Percentiles rank a stretch among this genome's conserved stretches.
Conservation (phyloP, 2,329 filamentous ascomycete species). For the Tolypocladium tropicale region DNA sequence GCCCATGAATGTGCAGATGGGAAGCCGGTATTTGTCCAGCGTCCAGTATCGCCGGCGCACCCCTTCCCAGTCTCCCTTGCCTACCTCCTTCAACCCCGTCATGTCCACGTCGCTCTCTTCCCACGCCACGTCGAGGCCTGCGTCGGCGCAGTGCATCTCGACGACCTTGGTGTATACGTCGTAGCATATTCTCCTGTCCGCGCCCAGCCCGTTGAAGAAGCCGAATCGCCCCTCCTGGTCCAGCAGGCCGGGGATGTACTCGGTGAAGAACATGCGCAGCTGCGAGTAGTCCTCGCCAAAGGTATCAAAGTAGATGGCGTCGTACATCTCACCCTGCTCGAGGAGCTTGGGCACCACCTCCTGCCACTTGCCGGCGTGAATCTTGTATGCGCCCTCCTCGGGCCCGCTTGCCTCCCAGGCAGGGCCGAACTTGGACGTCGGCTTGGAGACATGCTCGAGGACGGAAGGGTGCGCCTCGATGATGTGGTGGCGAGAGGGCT, state of each 20-base stretch:
- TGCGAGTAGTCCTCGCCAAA: slow-evolving; percentile 90
- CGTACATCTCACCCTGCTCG: slow-evolving; percentile 59
- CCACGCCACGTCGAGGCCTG: slow-evolving; percentile 85
- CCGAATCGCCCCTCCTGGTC: slow-evolving; percentile 66
- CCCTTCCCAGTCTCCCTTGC: slow-evolving; percentile 74
- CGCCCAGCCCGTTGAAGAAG: slow-evolving; percentile 86
- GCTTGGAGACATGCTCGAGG: slow-evolving; percentile 47
- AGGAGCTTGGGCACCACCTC: slow-evolving; percentile 62
- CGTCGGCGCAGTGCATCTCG: slow-evolving; percentile 83
- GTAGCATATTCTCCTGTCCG: slow-evolving; percentile 86
- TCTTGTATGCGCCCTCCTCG: slow-evolving; percentile 57
- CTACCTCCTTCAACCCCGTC: slow-evolving; percentile 50
- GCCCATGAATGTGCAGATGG: slow-evolving; percentile 63
- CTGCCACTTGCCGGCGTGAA: slow-evolving; percentile 67
- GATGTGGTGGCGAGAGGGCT: slow-evolving; percentile 66
- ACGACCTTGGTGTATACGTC: slow-evolving; percentile 91
- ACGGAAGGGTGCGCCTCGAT: slow-evolving; percentile 78
- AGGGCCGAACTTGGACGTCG: slow-evolving; percentile 40
- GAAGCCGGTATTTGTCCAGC: slow-evolving; percentile 65
- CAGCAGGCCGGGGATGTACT: slow-evolving; percentile 72
- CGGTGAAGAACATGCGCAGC: slow-evolving; percentile 77
- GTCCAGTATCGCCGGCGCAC: slow-evolving; percentile 87
- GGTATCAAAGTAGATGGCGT: slow-evolving; percentile 94
- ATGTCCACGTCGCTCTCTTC: slow-evolving; percentile 64
- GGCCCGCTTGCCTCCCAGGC: slow-evolving; percentile 45